Evolutionary conservation across 805 yeast genomes (phyloP).

Genomic region (Sporopachydermia quercuum): DNA sequence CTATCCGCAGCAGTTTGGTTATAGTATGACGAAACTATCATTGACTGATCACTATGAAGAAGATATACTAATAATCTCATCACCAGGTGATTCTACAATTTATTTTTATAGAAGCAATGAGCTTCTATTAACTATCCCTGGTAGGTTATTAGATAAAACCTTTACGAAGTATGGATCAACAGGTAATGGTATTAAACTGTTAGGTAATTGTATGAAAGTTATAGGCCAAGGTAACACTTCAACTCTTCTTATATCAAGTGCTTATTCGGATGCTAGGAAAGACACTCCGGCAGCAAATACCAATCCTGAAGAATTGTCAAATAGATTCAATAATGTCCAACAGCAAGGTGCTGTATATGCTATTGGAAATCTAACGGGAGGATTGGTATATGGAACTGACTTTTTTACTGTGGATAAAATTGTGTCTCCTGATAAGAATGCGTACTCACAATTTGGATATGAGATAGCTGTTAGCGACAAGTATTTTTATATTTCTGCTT

Average conservation of each 20-base stretch:
- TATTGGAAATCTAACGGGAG: neutral
- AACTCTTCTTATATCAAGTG: conserved; percentile 1
- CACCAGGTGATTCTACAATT: conserved; percentile 3
- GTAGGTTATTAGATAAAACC: conserved; percentile 14
- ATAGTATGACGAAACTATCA: neutral
- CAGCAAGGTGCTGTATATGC: neutral
- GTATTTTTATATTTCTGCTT: neutral
- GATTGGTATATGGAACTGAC: neutral
- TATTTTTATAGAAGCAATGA: conserved; percentile 1
- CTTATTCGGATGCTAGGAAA: conserved; percentile 4
- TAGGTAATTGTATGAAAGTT: conserved; percentile 6
- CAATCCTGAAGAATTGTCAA: too few relatives aligned
- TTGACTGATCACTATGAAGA: conserved; percentile 3
- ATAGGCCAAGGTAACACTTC: neutral
- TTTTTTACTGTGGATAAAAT: neutral
- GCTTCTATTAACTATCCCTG: conserved; percentile 8
- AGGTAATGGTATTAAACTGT: conserved; percentile 10
- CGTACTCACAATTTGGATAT: neutral
- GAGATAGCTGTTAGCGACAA: neutral
- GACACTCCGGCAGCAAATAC: too few relatives aligned
- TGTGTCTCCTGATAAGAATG: neutral
- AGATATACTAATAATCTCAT: conserved; percentile 4
- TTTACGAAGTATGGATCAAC: conserved; percentile 20
- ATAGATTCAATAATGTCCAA: too few relatives aligned
- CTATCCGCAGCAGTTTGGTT: conserved; percentile 2